Evolutionary conservation across 305 asterid genomes (phyloP).

Genomic region (Fraxinus baroniana): DNA sequence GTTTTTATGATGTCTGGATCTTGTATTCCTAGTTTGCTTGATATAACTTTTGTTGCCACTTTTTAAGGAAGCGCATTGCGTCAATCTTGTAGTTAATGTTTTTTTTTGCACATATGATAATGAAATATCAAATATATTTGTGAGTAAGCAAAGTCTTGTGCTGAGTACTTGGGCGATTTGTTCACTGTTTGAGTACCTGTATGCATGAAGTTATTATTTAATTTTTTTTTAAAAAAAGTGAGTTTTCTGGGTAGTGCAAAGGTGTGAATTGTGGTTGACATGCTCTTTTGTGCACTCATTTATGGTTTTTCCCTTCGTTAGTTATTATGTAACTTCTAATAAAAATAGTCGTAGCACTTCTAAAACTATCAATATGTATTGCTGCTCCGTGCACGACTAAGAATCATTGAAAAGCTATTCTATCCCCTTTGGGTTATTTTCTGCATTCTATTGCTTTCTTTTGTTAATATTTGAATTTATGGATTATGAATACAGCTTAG

Average conservation of each 20-base stretch:
- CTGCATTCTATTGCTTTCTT: background rate
- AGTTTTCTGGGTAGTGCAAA: background rate
- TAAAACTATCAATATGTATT: background rate
- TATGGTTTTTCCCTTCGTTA: background rate
- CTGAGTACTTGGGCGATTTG: background rate
- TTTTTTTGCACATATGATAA: background rate
- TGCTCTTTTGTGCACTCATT: background rate
- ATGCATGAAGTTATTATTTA: background rate
- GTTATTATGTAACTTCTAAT: background rate
- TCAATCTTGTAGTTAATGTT: background rate
- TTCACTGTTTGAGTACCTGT: background rate
- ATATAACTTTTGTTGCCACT: background rate
- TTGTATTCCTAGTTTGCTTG: background rate
- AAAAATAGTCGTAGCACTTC: background rate
- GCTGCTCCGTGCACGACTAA: background rate
- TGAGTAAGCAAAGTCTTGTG: background rate
- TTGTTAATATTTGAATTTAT: background rate
- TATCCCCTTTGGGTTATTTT: background rate
- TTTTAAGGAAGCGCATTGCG: background rate
- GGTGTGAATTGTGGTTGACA: background rate
- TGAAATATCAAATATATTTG: background rate
- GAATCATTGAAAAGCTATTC: background rate
- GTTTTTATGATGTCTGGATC: conserved; percentile 1
- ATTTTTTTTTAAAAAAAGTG: background rate
- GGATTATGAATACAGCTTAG: background rate